These are phyloP conservation scores for Leccinum disarticulatum DNA, from an alignment of 768 basidiomycete species.

Conservation along the genomic window DNA sequence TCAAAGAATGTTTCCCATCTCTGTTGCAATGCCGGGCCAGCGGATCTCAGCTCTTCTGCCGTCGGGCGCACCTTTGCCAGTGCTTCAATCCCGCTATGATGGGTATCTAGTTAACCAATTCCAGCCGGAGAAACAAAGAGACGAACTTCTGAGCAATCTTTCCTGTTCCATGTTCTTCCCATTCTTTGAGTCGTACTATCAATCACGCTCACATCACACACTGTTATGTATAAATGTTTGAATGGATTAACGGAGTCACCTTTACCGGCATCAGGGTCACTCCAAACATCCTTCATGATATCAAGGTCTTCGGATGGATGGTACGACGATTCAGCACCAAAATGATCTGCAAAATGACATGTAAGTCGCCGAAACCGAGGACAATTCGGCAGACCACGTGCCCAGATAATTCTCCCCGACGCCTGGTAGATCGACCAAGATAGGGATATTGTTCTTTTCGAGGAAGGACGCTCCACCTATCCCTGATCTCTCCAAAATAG, in stretches of 20 bases:
- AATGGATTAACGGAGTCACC: not conserved
- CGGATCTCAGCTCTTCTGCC: constrained; percentile 45
- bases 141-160: constrained; percentile 55
- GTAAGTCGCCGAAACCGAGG: not conserved
- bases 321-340: not conserved
- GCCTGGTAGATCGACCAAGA: constrained; percentile 16
- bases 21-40: constrained; percentile 44
- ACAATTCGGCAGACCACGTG: constrained; percentile 15
- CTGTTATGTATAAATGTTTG: not conserved
- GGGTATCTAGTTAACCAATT: not conserved
- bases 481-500: constrained; percentile 61
- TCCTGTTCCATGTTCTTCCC: constrained; percentile 42
- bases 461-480: constrained; percentile 59
- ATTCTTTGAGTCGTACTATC: constrained; percentile 34
- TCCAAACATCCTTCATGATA: not conserved
- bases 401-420: constrained; percentile 36
- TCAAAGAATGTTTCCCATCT: constrained; percentile 28
- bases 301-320: not conserved
- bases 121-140: not conserved
- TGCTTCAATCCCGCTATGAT: constrained; percentile 48
- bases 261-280: not conserved
- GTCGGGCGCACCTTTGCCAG: constrained; percentile 55
- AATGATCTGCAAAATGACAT: not conserved
- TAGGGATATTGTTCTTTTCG: constrained; percentile 43
- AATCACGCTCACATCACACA: not conserved